Evolutionary conservation across 2,329 filamentous ascomycete genomes (phyloP), one percentile per base, ranked within the genome.

Genomic region (Rhynchosporium graminicola): DNA sequence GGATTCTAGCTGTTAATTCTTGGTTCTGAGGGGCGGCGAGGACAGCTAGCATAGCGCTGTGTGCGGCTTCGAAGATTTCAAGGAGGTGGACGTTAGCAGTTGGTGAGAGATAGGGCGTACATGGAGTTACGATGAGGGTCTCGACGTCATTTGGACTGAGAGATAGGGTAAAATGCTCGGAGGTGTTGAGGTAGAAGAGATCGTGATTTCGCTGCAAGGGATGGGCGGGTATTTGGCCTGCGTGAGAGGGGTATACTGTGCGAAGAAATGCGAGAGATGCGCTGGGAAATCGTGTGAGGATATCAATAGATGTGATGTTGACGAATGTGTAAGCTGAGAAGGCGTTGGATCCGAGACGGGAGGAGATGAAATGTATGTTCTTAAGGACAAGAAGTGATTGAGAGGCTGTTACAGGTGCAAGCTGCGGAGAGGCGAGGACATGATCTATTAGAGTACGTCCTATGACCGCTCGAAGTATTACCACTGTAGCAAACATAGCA

Each of bases 301-400:
- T 85, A 71, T 91, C 88, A 62, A 90, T 85, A 12, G 87, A 83
- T 2, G 87, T 83, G 10, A 90, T 79, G 66, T 87, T 87, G 57
- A 88, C 85, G 70, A 90, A 91, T 3, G 81, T 85, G 70, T 90
- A 87, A 68, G 89, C 87, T 3, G 87, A 87, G 61, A 89, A 89
- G 0, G 84, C 81, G 48, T 83, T 82, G 12, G 84, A 80, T 4
- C 87, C 87, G 28, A 87, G 78, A 28, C 87, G 81, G n/a, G 84
- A 84, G 1, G 86, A 86, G 61, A 91, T 83, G 72, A 91, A 91
- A 71, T 87, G 87, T 33, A 89, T 76, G 68, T 87, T 85, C 42
- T 86, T 83, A 15, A 91, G 81, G 8, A 82, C 84, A 58, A 87
- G 81, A 20, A 91, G 80, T 2, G 82, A 78, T 71, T 88, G 85